Evolutionary conservation across 257 asterid species (phyloP), one percentile per base, ranked within the genome.

Genomic region (Lantana camara): DNA sequence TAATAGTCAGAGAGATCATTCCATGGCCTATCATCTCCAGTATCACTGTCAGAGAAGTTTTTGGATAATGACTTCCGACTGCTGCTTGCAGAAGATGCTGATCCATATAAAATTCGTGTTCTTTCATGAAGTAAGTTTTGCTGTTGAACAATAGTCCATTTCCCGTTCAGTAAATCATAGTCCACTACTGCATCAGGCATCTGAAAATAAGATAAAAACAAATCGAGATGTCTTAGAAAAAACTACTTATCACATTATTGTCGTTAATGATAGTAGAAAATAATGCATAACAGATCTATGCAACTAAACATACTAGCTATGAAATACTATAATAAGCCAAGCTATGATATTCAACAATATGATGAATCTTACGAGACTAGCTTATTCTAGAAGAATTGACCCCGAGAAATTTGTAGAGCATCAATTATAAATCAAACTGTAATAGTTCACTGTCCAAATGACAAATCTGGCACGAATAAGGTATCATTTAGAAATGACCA

Each of bases 111-210:
- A 72, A 84, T 72, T 37, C 85, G 76, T 14, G 95, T 88, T 78
- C 95, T 81, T 84, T 94, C 99, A 24, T 84, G 82, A 63, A 84
- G 89, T 81, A 94, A 47, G 75, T 88, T 88, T 69, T 90, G 95
- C 76, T 94, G 99, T 64, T 94, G 97, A 38, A 88, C 85, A 60
- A 88, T 84, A 48, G 79, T 84, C 91, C 94, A 94, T 73, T 77
- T 80, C 61, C 96, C 92, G 32, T 77, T 84, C 61, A 80, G 67
- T 72, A 93, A 66, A 75, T 87, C 89, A 71, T 93, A 93, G 72
- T 93, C 96, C 50, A 90, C 95, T 19, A 88, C 82, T 22, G 99
- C 96, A 82, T 90, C 99, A 3, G 99, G 97, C 97, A 93, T 93
- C 97, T 93, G 77, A 60, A 46, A 16, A 49, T 1, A 7, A 71